These are phyloP conservation scores for Calocybe cyanea DNA, from an alignment of 768 basidiomycete genomes.

Conservation along the genomic window DNA sequence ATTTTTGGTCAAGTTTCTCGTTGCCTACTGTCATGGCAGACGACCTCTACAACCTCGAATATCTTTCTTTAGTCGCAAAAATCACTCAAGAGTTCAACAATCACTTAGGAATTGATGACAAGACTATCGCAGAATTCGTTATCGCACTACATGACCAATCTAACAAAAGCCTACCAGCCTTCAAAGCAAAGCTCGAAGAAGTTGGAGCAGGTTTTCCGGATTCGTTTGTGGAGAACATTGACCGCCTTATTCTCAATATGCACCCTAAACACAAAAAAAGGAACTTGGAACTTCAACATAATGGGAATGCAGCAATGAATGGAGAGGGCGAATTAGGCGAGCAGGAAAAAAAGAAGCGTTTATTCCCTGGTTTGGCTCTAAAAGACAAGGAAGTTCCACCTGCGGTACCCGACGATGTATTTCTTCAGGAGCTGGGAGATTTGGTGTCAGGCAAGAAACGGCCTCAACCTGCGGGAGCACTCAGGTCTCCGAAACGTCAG, in stretches of 20 bases:
- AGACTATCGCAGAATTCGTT: constrained; percentile 92
- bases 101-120: constrained; percentile 81
- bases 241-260: constrained; percentile 90
- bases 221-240: constrained; percentile 87
- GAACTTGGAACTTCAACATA: constrained; percentile 35
- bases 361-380: constrained; percentile 88
- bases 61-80: constrained; percentile 85
- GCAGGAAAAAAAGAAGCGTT: constrained; percentile 70
- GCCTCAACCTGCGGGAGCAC: constrained; percentile 37
- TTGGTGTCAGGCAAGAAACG: constrained; percentile 75
- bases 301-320: constrained; percentile 32
- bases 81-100: constrained; percentile 94
- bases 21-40: constrained; percentile 47
- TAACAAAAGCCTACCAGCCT: constrained; percentile 66
- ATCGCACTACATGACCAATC: constrained; percentile 85
- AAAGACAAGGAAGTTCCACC: constrained; percentile 69
- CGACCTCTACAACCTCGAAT: constrained; percentile 91
- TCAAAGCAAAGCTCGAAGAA: constrained; percentile 76
- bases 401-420: constrained; percentile 66
- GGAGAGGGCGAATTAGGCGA: constrained; percentile 44
- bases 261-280: constrained; percentile 95
- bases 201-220: constrained; percentile 83
- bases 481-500: constrained; percentile 57
- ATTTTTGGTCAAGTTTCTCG: constrained; percentile 2
- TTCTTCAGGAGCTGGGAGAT: constrained; percentile 88